Base-by-base conservation (phyloP, 23 red algal genomes). In the Chondrus crispus region DNA sequence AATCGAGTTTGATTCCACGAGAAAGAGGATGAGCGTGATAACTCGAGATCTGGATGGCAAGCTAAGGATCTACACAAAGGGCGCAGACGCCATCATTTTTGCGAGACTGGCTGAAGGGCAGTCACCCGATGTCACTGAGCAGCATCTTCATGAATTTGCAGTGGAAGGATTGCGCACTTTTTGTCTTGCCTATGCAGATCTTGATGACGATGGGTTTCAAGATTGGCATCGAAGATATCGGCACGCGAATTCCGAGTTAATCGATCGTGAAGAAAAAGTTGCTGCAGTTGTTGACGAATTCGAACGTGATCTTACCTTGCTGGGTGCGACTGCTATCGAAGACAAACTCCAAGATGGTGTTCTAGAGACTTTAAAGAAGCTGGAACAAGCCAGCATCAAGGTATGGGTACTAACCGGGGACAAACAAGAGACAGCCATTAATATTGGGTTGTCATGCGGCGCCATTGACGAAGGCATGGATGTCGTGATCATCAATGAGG, bases 391-490 rank as follows among this genome's bases (percentile, higher is more conserved):
- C 22, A 82, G 93, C 20, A 85, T 98, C 28, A 94, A 95, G 46
- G 83, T 95, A 2, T 98, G 97, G 97, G 90, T 98, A 50, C n/a
- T 96, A 26, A 98, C 97, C 32, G 97, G 97, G 11, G 97, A 98
- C 74, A 98, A 98, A 51, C 85, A 95, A 91, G 97, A 98, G 74
- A 98, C 97, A 33, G 97, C 97, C 2, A 94, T 98, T 66, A 98
- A 98, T 41, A 94, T 98, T 86, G 97, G 97, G 20, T 78, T 98
- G 1, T 94, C 90, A n/a, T 94, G 93, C 60, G 97, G 97, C 22
- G 81, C 95, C 10, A 89, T 98, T 84, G 84, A 93, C 58, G 89
- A 85, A 13, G 81, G 89, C 45, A 96, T 98, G 90, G 92, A 96
- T 77, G 83, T 94, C 35, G 85, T 93, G 19, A 91, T 98, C 30